Percentiles rank a stretch among this genome's conserved stretches.
Conservation (phyloP, 106 monocot species). For the Amphibolis antarctica region DNA sequence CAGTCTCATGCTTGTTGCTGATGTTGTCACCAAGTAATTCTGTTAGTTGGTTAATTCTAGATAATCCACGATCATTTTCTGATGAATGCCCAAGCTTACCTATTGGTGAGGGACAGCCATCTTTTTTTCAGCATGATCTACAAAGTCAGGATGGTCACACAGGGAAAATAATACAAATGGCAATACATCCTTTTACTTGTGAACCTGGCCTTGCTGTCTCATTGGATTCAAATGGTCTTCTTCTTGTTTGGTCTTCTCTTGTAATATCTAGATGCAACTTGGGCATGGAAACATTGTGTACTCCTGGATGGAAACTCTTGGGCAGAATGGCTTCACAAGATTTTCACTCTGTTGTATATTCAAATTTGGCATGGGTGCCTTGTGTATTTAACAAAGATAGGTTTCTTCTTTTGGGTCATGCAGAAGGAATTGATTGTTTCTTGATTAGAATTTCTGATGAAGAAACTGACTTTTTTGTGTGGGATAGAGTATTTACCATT, state of each 20-base stretch:
- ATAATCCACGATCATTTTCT: constrained; percentile 13
- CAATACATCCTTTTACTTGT: constrained; percentile 47
- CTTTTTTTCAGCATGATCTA: constrained; percentile 20
- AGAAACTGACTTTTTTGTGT: constrained; percentile 22
- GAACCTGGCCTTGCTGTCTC: constrained; percentile 61
- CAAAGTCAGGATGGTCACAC: constrained; percentile 54
- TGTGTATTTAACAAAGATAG: constrained; percentile 36
- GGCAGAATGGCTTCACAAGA: constrained; percentile 35
- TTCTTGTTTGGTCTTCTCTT: constrained; percentile 83
- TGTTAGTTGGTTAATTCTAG: constrained; percentile 43
- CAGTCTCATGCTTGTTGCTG: constrained; percentile 60
- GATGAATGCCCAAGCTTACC: constrained; percentile 7
- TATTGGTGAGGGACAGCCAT: constrained; percentile 27
- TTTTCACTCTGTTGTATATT: constrained; percentile 30
- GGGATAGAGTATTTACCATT: constrained; percentile 47
- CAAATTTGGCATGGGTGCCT: constrained; percentile 66
- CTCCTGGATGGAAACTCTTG: constrained; percentile 50
- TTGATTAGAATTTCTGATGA: constrained; percentile 27
- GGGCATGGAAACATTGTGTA: constrained; percentile 18
- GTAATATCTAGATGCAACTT: constrained; percentile 23
- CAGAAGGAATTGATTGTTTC: constrained; percentile 68
- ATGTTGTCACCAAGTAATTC: constrained; percentile 51
- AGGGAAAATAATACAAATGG: constrained; percentile 49
- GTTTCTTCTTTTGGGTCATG: constrained; percentile 67
- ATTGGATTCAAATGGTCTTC: constrained; percentile 61